Evolutionary conservation across 352 stramenopile genomes (phyloP).

Genomic region (Phytophthora agathidicida): DNA sequence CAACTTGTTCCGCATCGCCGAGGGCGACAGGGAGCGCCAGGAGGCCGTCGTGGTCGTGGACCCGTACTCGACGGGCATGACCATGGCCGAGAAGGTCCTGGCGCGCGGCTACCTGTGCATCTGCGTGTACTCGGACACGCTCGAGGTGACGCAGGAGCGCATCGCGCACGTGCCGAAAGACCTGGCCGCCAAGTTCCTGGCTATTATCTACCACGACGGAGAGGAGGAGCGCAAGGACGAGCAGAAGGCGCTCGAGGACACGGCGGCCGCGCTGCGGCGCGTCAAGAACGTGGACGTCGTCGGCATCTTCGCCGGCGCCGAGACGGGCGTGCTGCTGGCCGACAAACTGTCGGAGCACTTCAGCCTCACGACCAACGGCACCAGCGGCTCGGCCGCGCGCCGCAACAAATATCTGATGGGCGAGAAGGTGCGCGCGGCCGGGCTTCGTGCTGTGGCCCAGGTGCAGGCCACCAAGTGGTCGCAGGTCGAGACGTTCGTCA

Average conservation of each 20-base stretch:
- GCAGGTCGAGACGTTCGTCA: conserved; percentile 85
- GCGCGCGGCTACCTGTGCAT: conserved; percentile 86
- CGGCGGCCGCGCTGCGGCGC: conserved; percentile 38
- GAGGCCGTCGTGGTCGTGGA: conserved; percentile 94
- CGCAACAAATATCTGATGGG: conserved; percentile 92
- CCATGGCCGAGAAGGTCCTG: conserved; percentile 89
- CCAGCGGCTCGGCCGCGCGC: conserved; percentile 73
- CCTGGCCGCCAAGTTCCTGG: conserved; percentile 57
- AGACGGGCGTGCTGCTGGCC: conserved; percentile 93
- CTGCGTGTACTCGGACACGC: conserved; percentile 81
- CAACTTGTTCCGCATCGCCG: conserved; percentile 68
- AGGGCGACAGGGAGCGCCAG: conserved; percentile 36
- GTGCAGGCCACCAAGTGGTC: conserved; percentile 78
- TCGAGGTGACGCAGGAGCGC: conserved; percentile 74
- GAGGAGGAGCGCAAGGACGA: conserved; percentile 35
- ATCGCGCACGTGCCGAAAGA: conserved; percentile 68
- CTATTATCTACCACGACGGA: conserved; percentile 79
- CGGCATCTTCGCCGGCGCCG: conserved; percentile 90
- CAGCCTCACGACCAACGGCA: conserved; percentile 87
- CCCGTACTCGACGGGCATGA: conserved; percentile 95
- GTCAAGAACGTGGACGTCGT: conserved; percentile 61
- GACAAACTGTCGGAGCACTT: conserved; percentile 91
- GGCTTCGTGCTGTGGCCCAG: conserved; percentile 83
- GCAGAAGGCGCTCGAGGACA: conserved; percentile 39
- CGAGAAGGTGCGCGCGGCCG: conserved; percentile 77